phyloP scores from a whole-genome alignment of 179 eudicot genomes.

The Nepenthes alata region DNA sequence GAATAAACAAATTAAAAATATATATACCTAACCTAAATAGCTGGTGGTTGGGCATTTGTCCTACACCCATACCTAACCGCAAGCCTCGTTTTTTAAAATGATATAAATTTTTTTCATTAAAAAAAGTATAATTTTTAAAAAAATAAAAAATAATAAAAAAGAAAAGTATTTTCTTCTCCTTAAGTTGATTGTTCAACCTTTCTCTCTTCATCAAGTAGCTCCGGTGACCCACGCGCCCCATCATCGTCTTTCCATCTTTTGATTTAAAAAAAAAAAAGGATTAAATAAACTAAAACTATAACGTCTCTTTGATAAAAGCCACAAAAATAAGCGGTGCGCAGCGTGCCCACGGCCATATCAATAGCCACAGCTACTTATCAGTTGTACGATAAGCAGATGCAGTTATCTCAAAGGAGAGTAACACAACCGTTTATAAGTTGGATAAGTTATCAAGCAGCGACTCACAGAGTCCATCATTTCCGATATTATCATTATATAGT shows the following conservation, averaged over 20 bases:
- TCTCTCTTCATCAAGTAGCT: background rate
- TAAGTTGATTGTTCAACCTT: background rate
- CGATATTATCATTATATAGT: too few relatives aligned
- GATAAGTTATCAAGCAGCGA: too few relatives aligned
- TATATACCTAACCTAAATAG: too few relatives aligned
- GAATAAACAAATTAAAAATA: too few relatives aligned
- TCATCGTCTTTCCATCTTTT: background rate
- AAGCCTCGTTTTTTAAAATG: background rate
- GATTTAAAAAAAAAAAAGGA: background rate
- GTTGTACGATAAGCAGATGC: background rate
- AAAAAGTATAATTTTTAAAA: background rate
- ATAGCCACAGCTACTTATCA: background rate
- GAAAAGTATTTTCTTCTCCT: background rate
- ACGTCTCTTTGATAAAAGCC: slow-evolving; percentile 20
- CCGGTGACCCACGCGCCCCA: background rate
- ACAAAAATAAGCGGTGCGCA: slow-evolving; percentile 12
- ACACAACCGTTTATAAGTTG: slow-evolving; percentile 6
- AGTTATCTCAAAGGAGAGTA: slow-evolving; percentile 11
- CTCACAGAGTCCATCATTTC: too few relatives aligned
- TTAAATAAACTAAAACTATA: slow-evolving; percentile 6
- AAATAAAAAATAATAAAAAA: background rate
- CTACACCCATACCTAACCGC: slow-evolving; percentile 8
- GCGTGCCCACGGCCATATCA: too few relatives aligned
- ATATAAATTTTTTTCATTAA: background rate
- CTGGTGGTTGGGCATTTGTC: slow-evolving; percentile 19